Base-by-base conservation (phyloP, 1,284 basidiomycete genomes). In the Boletus hoseneyae region DNA sequence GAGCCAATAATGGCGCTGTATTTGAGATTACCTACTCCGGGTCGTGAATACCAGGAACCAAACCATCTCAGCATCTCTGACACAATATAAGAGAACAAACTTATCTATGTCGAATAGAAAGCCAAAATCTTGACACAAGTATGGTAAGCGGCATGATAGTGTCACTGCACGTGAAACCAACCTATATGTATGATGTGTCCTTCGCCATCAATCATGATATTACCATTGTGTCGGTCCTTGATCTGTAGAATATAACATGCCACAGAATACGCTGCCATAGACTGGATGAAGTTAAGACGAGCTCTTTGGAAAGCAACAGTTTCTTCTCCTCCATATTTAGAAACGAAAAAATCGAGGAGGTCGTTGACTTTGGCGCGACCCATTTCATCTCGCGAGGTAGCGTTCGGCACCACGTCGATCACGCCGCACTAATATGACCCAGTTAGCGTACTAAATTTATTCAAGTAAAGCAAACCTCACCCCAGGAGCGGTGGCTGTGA, bases 231-330 rank as follows among this genome's bases (percentile, higher is more conserved):
- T 33, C 96, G 75, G 68, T 99, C 97, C 71, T 97, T 96, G 71
- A 98, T 93, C 69, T 99, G 96, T 35, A 98, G 72, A 55, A 98
- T 93, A 70, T 97, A 98, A 69, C 96, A 99, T 11, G 93, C 92
- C n/a, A 99, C 87, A 32, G 94, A 97, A 71, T 99, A 99, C 16
- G 94, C 97, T 1, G 97, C 97, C 97, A 99, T 99, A 1, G 93
- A 96, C 66, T 97, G 93, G 57, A 99, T 93, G 66, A 99, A 99
- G 72, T 97, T 97, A 57, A 93, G 76, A 25, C 96, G 84, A 40
- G 97, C 97, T 57, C 82, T 82, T 67, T 99, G 96, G 77, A 98
- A 99, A 23, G 88, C 76, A 38, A 94, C 74, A 0, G 88, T 90
- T 61, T 98, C 93, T 63, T 87, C 81, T 36, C 88, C 85, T 37